Evolutionary conservation across 169 alveolate genomes (phyloP), one percentile per base, ranked within the genome.

Genomic region (Neospora caninum): DNA sequence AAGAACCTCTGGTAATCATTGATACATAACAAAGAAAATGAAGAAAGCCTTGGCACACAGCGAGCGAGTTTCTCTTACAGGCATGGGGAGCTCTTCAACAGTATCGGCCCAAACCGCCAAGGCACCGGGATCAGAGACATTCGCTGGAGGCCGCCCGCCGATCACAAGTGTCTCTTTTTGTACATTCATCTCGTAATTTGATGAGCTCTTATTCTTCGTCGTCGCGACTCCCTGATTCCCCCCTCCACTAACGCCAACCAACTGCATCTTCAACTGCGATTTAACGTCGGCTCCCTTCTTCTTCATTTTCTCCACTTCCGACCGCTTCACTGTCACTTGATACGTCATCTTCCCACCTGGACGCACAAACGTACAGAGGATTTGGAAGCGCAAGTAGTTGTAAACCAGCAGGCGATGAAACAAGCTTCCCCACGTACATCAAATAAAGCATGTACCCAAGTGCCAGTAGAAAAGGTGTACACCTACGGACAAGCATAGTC

Each of bases 291-390:
- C 88, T 22, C 98, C 98, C 16, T 86, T 82, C 80, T 94, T 95
- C 88, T 93, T 96, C 97, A 97, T 58, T 83, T 94, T 31, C 13
- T 92, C 92, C 42, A 97, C 95, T 70, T 97, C 97, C 41, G 97
- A 58, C 64, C 93, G 96, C 41, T 95, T 84, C 83, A 97, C 93
- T 70, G 96, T 96, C 22, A 97, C 94, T 45, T 96, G 97, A 92
- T 97, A 93, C 84, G 98, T 97, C 93, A 97, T 95, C 87, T 97
- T 97, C 16, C 98, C 98, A 45, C 98, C 97, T 96, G 69, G 31
- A 53, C 25, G 18, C 58, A 27, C 0, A 45, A 29, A 78, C 87
- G 25, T 16, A 78, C 34, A 70, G n/a, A n/a, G n/a, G 83, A 70
- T n/a, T 0, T n/a, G 39, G 29, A 70, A 70, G 83, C 83, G 25